phyloP scores from a whole-genome alignment of 768 basidiomycete species.

The Suillus paluster region DNA sequence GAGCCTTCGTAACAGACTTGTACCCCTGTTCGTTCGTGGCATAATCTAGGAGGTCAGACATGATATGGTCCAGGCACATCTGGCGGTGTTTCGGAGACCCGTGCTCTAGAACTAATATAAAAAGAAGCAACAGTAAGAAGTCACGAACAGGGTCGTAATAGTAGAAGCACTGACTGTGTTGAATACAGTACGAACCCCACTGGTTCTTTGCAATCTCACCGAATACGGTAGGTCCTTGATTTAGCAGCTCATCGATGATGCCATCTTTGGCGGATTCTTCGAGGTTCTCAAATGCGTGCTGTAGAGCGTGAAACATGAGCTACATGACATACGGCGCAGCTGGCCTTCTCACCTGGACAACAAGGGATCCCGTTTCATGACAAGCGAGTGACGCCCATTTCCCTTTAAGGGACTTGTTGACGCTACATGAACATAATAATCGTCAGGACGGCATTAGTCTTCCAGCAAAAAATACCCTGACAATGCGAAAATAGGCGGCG shows the following conservation, averaged over 20 bases:
- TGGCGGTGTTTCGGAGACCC: constrained; percentile 76
- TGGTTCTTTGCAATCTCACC: constrained; percentile 83
- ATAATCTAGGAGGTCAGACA: constrained; percentile 77
- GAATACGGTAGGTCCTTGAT: constrained; percentile 69
- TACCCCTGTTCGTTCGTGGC: constrained; percentile 85
- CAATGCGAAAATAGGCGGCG: constrained; percentile 89
- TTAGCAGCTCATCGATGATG: constrained; percentile 82
- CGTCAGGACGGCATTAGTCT: not conserved
- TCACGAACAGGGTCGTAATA: constrained; percentile 9
- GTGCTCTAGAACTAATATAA: constrained; percentile 75
- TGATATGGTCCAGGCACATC: constrained; percentile 78
- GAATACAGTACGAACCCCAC: constrained; percentile 88
- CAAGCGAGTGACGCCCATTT: constrained; percentile 91
- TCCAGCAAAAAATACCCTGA: constrained; percentile 41
- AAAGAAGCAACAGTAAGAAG: constrained; percentile 2
- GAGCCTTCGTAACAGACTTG: constrained; percentile 84
- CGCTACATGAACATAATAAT: constrained; percentile 46
- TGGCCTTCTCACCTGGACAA: constrained; percentile 67
- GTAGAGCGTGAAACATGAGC: constrained; percentile 18
- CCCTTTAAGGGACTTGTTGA: constrained; percentile 85
- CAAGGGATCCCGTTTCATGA: constrained; percentile 88
- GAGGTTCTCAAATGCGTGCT: constrained; percentile 88
- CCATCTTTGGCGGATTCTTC: constrained; percentile 85
- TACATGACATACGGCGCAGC: not conserved
- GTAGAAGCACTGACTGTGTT: constrained; percentile 65